phyloP scores from a whole-genome alignment of 192 early-diverging fungal genomes.

The Backusella morwellensis region DNA sequence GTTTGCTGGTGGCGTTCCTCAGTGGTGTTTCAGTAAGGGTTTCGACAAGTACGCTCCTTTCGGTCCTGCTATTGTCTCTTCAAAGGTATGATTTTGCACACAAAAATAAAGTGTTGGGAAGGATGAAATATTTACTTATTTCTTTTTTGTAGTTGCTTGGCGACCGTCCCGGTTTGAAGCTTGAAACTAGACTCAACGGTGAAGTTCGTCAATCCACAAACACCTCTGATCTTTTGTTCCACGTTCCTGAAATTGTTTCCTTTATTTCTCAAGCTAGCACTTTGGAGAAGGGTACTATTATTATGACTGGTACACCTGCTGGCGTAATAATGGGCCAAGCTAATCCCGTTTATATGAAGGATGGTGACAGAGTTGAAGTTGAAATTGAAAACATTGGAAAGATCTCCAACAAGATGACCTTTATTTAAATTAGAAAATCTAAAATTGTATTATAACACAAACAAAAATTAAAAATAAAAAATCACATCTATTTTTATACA shows the following conservation, averaged over 20 bases:
- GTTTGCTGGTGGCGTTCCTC: not conserved
- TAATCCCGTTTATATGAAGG: conserved; percentile 34
- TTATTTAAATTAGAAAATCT: conserved; percentile 1
- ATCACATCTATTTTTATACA: no score
- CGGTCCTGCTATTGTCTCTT: conserved; percentile 38
- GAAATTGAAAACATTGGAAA: conserved; percentile 53
- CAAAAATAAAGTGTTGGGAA: not conserved
- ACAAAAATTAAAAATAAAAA: not conserved
- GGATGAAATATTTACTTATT: not conserved
- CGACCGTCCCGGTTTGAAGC: not conserved
- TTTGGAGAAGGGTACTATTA: conserved; percentile 82
- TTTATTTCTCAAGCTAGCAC: conserved; percentile 81
- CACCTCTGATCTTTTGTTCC: conserved; percentile 56
- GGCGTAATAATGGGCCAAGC: conserved; percentile 68
- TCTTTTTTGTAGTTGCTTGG: not conserved
- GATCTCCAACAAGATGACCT: conserved; percentile 19
- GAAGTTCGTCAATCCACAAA: conserved; percentile 70
- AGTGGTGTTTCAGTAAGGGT: conserved; percentile 16
- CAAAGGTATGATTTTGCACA: conserved; percentile 5
- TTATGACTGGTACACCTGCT: conserved; percentile 89
- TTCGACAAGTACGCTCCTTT: conserved; percentile 18
- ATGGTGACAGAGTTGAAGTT: conserved; percentile 71
- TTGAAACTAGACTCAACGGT: conserved; percentile 52
- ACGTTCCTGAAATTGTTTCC: conserved; percentile 72
- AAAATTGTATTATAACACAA: not conserved